Evolutionary conservation across 306 rosid species (phyloP), one percentile per base, ranked within the genome.

Genomic region (Vicia villosa): DNA sequence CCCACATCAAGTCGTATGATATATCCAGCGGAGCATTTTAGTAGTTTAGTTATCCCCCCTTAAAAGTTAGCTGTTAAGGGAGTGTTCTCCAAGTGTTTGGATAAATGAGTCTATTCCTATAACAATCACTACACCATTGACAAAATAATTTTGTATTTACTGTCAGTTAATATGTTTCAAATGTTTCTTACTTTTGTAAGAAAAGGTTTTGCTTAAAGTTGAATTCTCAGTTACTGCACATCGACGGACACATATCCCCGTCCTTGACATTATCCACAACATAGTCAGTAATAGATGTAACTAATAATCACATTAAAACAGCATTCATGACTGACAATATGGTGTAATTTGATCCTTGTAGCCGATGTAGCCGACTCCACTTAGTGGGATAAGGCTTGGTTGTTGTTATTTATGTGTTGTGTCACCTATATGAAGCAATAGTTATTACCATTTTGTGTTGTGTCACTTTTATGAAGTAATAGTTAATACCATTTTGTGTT

Each of bases 381-480:
- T 22, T 2, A 22, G 24, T 22, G 24, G 24, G 24, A 22, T 22
- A 22, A 22, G 24, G 24, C 24, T 22, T 22, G 24, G 2, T 22
- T 22, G 24, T 22, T 22, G 24, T 22, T 22, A 30, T 30, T 30
- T 32, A 5, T 32, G 37, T 32, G 37, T 32, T 6, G 34, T 30
- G 37, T 32, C 37, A 32, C 8, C 6, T 32, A 5, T 32, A 32
- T 32, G 37, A 32, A 32, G 37, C 6, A 32, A 32, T 32, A 6
- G 37, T 32, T 32, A 32, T 5, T 6, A 32, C 37, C 37, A 0
- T 32, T 32, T 32, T 32, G 4, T 9, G 59, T 66, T 30, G 11
- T 71, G 41, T 36, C 12, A 64, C 32, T 66, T 60, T 21, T 52
- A 30, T 55, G 15, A 40, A 74, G 45, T 73, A 63, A 54, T 37